phyloP scores from a whole-genome alignment of 345 rosid species.

The Crucihimalaya himalaica region DNA sequence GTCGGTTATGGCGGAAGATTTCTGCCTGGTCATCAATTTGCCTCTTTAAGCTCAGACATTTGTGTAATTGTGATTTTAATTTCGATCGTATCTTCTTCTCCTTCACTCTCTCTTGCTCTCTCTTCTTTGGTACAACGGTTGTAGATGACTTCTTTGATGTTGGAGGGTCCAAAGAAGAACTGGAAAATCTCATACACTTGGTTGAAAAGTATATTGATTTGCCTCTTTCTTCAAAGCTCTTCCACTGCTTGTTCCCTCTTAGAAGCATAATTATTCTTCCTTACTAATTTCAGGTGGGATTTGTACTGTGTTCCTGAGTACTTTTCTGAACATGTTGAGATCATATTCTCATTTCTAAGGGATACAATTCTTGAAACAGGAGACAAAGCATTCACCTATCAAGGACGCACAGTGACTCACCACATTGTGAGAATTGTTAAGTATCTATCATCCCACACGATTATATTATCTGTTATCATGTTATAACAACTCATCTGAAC shows the following conservation, averaged over 20 bases:
- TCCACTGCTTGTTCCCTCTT: constrained; percentile 17
- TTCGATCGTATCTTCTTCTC: too few species aligned
- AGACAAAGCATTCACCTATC: constrained; percentile 57
- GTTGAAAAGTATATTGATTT: constrained; percentile 54
- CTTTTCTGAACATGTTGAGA: constrained; percentile 78
- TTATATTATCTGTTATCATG: neutral
- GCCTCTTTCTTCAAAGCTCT: constrained; percentile 12
- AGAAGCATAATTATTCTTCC: constrained; percentile 16
- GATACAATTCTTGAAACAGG: constrained; percentile 72
- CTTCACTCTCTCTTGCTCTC: too few species aligned
- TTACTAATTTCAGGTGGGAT: constrained; percentile 63
- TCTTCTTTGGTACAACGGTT: constrained; percentile 77
- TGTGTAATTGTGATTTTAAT: too few species aligned
- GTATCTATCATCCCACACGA: constrained; percentile 19
- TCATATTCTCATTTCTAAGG: constrained; percentile 69
- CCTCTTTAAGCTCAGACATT: too few species aligned
- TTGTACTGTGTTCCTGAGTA: constrained; percentile 45
- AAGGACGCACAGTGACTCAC: constrained; percentile 57
- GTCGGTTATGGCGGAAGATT: too few species aligned
- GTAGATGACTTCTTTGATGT: constrained; percentile 88
- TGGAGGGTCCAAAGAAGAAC: constrained; percentile 81
- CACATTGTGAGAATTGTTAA: constrained; percentile 65
- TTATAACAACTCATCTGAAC: constrained; percentile 8
- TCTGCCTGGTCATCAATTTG: too few species aligned
- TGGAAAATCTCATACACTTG: constrained; percentile 63